A percentile compares a stretch with the other conserved stretches of the same genome.
phyloP scores from a whole-genome alignment of 2,329 filamentous ascomycete genomes.

The Claviceps sp. region DNA sequence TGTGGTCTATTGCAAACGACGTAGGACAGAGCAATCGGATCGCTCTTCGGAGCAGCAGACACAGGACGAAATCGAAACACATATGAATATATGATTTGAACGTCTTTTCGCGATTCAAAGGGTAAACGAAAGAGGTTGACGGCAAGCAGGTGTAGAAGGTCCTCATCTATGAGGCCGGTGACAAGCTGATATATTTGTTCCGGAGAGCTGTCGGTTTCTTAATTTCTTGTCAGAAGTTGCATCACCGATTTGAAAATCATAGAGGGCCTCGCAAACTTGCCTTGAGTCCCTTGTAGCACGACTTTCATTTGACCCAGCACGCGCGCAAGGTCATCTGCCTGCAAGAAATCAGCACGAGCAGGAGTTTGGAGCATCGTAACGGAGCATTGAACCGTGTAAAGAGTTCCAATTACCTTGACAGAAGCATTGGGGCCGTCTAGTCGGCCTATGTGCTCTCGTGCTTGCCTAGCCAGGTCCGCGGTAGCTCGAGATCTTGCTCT shows the following conservation, averaged over 20 bases:
- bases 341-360: slow-evolving; percentile 8
- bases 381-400: neutral
- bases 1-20: slow-evolving; percentile 78
- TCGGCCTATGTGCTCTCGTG: slow-evolving; percentile 38
- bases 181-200: slow-evolving; percentile 83
- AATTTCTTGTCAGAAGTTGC: neutral
- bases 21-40: slow-evolving; percentile 77
- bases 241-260: neutral
- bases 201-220: slow-evolving; percentile 74
- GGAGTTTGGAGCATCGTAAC: neutral
- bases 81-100: slow-evolving; percentile 90
- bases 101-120: slow-evolving; percentile 93
- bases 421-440: slow-evolving; percentile 35
- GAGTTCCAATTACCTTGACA: slow-evolving; percentile 27
- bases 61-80: slow-evolving; percentile 79
- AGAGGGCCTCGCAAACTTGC: slow-evolving; percentile 32
- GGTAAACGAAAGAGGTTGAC: slow-evolving; percentile 72
- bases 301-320: slow-evolving; percentile 85
- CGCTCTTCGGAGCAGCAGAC: slow-evolving; percentile 50
- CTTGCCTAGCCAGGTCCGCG: slow-evolving; percentile 41
- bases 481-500: slow-evolving; percentile 37
- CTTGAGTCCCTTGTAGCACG: slow-evolving; percentile 83
- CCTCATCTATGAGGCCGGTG: slow-evolving; percentile 73
- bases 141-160: slow-evolving; percentile 74
- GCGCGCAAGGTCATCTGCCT: slow-evolving; percentile 81